phyloP scores from a whole-genome alignment of 75 land plant species.

The Pinus taeda region DNA sequence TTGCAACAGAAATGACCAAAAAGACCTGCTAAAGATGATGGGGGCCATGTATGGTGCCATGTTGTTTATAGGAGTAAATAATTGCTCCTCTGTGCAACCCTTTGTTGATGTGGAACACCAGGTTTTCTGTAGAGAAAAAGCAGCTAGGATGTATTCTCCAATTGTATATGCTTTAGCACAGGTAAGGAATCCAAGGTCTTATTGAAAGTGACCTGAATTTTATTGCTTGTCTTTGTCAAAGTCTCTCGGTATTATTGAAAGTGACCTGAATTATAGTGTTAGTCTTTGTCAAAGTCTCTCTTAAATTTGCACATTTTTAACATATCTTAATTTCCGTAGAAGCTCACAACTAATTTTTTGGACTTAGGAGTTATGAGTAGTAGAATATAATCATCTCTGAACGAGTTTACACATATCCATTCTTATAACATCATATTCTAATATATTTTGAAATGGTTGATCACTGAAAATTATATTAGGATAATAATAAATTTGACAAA shows the following conservation, averaged over 20 bases:
- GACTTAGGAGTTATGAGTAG: too few relatives aligned
- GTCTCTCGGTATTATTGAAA: too few relatives aligned
- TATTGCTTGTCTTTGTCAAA: too few relatives aligned
- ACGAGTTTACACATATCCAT: too few relatives aligned
- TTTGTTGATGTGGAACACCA: constrained; percentile 36
- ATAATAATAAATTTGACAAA: too few relatives aligned
- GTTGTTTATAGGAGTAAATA: constrained; percentile 37
- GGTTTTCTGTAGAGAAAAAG: constrained; percentile 49
- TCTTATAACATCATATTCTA: too few relatives aligned
- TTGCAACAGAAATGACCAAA: constrained; percentile 21
- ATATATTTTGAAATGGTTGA: too few relatives aligned
- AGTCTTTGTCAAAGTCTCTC: background rate
- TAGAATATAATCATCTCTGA: too few relatives aligned
- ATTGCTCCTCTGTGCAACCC: constrained; percentile 35
- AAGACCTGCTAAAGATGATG: constrained; percentile 42
- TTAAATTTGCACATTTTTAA: background rate
- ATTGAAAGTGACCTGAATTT: too few relatives aligned
- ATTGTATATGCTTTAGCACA: constrained; percentile 51
- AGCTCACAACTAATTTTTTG: too few relatives aligned
- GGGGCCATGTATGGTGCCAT: constrained; percentile 38
- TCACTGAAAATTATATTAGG: too few relatives aligned
- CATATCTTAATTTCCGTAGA: too few relatives aligned
- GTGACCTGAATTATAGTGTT: background rate
- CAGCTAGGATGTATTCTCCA: constrained; percentile 56
- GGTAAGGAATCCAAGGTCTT: constrained; percentile 12